phyloP scores from a whole-genome alignment of 768 basidiomycete genomes.

The Tulasnella sp. region DNA sequence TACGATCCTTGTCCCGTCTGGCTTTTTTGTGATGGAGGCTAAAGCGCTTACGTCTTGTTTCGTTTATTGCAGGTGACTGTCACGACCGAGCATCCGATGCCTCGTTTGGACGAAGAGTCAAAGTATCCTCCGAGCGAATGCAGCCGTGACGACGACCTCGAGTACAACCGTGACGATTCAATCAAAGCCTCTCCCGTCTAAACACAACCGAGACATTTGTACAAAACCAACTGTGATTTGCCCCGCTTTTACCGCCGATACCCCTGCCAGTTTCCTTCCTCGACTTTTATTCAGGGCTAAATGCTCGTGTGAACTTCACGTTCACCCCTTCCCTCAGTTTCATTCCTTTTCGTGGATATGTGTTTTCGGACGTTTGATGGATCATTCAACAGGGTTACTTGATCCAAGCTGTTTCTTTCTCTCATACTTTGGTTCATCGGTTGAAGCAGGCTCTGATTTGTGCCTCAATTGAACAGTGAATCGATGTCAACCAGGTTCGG shows the following conservation, averaged over 20 bases:
- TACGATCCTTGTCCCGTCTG: neutral
- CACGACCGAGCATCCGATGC: slow-evolving; percentile 3
- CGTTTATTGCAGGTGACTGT: neutral
- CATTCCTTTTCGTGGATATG: neutral
- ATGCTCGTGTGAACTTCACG: neutral
- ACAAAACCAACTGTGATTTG: neutral
- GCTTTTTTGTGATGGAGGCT: too few species aligned
- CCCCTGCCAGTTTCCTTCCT: too few species aligned
- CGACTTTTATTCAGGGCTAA: neutral
- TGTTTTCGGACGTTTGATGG: neutral
- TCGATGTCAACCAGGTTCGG: too few species aligned
- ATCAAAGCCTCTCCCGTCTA: neutral
- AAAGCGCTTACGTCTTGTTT: neutral
- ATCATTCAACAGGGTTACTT: neutral
- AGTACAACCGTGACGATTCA: neutral
- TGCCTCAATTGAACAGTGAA: too few species aligned
- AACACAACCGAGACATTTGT: neutral
- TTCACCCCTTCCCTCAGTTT: neutral
- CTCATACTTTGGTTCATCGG: too few species aligned
- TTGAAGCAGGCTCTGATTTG: too few species aligned
- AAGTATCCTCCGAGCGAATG: neutral
- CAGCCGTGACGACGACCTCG: neutral
- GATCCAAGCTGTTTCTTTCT: too few species aligned
- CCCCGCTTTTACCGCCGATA: too few species aligned
- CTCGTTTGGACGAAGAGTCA: too few species aligned